Percentiles rank a stretch among this genome's conserved stretches.
Conservation (phyloP, 108 stramenopile genomes). For the Cyclostephanos tholiformis region DNA sequence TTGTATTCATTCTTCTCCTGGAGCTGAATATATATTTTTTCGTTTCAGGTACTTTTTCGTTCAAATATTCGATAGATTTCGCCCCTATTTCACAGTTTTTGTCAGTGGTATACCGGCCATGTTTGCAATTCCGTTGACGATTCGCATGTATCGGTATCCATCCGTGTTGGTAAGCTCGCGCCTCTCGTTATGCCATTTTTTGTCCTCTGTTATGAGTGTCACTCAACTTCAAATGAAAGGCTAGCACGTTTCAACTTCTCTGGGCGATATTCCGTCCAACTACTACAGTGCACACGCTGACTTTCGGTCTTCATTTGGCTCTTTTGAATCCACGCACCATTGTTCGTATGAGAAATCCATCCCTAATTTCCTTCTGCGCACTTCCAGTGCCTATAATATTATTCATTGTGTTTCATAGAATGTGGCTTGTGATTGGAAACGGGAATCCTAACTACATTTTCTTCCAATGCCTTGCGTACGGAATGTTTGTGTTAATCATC, state of each 20-base stretch:
- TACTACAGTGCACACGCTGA: constrained; percentile 64
- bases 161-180: constrained; percentile 56
- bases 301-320: constrained; percentile 56
- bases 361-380: constrained; percentile 60
- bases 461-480: constrained; percentile 84
- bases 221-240: constrained; percentile 22
- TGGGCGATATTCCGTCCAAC: constrained; percentile 66
- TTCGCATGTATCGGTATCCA: constrained; percentile 69
- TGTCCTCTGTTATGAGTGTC: neutral
- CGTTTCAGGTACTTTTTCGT: constrained; percentile 63
- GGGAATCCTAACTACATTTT: constrained; percentile 87
- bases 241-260: constrained; percentile 53
- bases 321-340: constrained; percentile 62
- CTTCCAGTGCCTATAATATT: constrained; percentile 65
- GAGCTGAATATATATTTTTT: no score
- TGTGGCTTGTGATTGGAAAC: constrained; percentile 79
- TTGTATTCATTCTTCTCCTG: neutral
- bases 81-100: constrained; percentile 62
- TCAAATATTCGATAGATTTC: constrained; percentile 79
- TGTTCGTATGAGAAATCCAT: constrained; percentile 56
- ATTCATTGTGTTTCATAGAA: constrained; percentile 65
- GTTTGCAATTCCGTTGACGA: constrained; percentile 60
- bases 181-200: constrained; percentile 4
- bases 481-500: constrained; percentile 59
- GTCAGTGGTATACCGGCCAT: constrained; percentile 58